Evolutionary conservation across 164 flowering plant species (phyloP).

Genomic region (Stephania japonica): DNA sequence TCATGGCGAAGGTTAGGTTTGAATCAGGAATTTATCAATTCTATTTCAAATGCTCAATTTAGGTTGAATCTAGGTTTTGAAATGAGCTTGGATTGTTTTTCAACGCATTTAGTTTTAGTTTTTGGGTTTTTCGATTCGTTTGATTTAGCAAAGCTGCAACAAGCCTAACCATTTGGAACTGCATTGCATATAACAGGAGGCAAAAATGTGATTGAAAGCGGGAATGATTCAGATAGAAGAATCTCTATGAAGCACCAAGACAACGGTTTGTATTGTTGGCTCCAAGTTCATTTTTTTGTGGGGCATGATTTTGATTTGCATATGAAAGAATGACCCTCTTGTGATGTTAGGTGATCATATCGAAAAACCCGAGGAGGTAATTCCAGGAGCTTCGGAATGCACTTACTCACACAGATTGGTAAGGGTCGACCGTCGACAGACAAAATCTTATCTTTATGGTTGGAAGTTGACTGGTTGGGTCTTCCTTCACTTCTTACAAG

Average conservation of each 20-base stretch:
- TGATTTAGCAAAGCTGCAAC: not conserved
- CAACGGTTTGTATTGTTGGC: slow-evolving; percentile 12
- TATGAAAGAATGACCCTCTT: not conserved
- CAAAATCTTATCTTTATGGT: slow-evolving; percentile 10
- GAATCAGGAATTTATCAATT: too few relatives aligned
- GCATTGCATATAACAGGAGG: slow-evolving; percentile 7
- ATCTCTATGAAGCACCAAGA: slow-evolving; percentile 4
- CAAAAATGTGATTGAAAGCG: slow-evolving; percentile 11
- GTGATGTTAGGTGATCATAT: slow-evolving; percentile 32
- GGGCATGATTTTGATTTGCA: not conserved
- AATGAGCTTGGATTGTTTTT: too few relatives aligned
- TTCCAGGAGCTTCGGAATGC: slow-evolving; percentile 27
- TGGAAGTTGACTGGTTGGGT: slow-evolving; percentile 23
- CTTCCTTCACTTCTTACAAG: not conserved
- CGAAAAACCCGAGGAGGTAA: slow-evolving; percentile 35
- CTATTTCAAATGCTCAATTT: too few relatives aligned
- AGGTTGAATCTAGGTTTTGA: too few relatives aligned
- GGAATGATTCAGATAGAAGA: slow-evolving; percentile 9
- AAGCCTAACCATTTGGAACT: not conserved
- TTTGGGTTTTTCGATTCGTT: too few relatives aligned
- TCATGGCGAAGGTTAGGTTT: too few relatives aligned
- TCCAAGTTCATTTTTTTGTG: not conserved
- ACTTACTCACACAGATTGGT: slow-evolving; percentile 17
- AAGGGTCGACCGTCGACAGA: slow-evolving; percentile 26
- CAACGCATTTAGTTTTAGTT: too few relatives aligned